A percentile compares a stretch with the other conserved stretches of the same genome.
These are phyloP conservation scores for Rhodotorula sp. DNA, from an alignment of 1,284 basidiomycete genomes.

Conservation along the genomic window DNA sequence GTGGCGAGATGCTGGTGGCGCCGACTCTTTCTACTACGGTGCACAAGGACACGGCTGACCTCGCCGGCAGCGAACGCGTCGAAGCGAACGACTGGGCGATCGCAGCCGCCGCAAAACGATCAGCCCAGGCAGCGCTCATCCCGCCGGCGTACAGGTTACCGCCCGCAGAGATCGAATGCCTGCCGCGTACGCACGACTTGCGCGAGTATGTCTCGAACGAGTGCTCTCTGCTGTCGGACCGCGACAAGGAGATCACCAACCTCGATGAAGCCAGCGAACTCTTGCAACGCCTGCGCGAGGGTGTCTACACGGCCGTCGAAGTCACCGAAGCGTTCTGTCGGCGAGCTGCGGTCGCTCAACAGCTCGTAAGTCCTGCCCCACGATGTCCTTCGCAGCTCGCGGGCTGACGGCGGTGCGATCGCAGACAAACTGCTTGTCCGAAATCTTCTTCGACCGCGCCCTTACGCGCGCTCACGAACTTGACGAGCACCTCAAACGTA, in stretches of 20 bases:
- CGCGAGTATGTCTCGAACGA: conserved; percentile 53
- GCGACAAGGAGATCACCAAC: conserved; percentile 67
- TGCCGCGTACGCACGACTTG: no score
- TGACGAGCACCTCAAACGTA: neutral
- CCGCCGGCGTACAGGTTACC: no score
- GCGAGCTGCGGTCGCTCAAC: conserved; percentile 74
- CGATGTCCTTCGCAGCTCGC: neutral
- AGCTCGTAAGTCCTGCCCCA: no score
- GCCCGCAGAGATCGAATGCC: no score
- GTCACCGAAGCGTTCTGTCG: conserved; percentile 75
- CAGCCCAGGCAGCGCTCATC: no score
- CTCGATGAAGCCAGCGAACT: conserved; percentile 52
- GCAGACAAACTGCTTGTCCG: conserved; percentile 9
- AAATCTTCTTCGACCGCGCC: neutral
- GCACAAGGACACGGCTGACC: no score
- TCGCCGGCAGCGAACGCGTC: no score
- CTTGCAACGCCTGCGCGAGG: conserved; percentile 56
- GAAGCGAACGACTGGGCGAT: no score
- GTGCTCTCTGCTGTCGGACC: conserved; percentile 60
- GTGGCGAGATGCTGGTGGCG: no score
- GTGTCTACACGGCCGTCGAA: conserved; percentile 62
- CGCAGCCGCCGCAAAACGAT: no score
- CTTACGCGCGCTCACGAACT: neutral
- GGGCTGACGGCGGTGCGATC: neutral
- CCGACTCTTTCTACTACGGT: no score